Evolutionary conservation across 1,284 basidiomycete species (phyloP).

Genomic region (Fomitopsis betulina): DNA sequence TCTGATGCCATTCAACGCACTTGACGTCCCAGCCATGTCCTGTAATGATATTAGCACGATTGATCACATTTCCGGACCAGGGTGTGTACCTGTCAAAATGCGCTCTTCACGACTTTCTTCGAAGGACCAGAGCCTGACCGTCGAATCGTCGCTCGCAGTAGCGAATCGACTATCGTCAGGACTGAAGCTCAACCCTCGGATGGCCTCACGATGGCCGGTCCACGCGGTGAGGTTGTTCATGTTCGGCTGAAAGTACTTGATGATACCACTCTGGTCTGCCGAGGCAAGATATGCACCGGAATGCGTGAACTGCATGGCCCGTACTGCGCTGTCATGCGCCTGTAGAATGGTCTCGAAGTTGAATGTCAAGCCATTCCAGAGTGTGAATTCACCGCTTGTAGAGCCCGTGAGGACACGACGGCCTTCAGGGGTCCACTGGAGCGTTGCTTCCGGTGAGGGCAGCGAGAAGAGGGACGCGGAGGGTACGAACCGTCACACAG

Average conservation of each 20-base stretch:
- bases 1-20: conserved; percentile 98
- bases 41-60: conserved; percentile 18
- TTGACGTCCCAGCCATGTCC: conserved; percentile 99
- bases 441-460: neutral
- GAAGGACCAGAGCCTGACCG: conserved; percentile 94
- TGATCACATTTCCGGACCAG: neutral
- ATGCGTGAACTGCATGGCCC: conserved; percentile 86
- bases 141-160: conserved; percentile 92
- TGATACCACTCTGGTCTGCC: conserved; percentile 88
- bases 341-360: conserved; percentile 99
- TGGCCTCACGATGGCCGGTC: conserved; percentile 86
- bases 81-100: conserved; percentile 65
- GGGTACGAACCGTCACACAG: conserved; percentile 74
- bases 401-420: conserved; percentile 92
- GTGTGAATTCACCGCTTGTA: conserved; percentile 87
- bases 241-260: conserved; percentile 99
- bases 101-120: conserved; percentile 88
- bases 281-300: conserved; percentile 90
- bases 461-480: neutral
- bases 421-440: conserved; percentile 94
- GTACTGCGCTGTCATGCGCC: conserved; percentile 94
- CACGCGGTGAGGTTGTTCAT: conserved; percentile 98
- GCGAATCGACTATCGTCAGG: conserved; percentile 92
- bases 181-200: conserved; percentile 87
- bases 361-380: conserved; percentile 99